Evolutionary conservation across 2,329 filamentous ascomycete species (phyloP).

Genomic region (Epichloe aotearoae): DNA sequence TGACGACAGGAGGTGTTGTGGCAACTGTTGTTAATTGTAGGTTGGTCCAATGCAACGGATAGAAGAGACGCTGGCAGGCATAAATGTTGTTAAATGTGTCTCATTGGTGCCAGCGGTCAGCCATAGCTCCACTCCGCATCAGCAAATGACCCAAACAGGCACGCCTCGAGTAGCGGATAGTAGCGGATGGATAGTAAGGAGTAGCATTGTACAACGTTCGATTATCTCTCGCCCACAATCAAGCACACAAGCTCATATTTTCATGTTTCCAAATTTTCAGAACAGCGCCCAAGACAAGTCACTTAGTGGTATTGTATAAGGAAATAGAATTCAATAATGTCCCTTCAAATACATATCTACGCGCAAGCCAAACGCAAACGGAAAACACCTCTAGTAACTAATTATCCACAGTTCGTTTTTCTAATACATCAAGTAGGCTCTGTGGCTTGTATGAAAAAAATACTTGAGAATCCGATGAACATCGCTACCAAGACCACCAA

Average conservation of each 20-base stretch:
- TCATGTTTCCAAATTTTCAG: too few species aligned
- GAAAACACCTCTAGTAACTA: background rate
- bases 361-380: background rate
- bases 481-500: background rate
- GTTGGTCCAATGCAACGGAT: background rate
- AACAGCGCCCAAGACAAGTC: too few species aligned
- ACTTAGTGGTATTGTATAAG: too few species aligned
- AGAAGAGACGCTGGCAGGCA: background rate
- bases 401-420: background rate
- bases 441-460: background rate
- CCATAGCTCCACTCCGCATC: too few species aligned
- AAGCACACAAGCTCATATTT: too few species aligned
- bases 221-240: too few species aligned
- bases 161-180: too few species aligned
- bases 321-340: background rate
- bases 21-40: background rate
- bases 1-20: background rate
- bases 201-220: too few species aligned
- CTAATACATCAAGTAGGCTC: background rate
- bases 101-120: too few species aligned
- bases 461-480: background rate
- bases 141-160: too few species aligned
- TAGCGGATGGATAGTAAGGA: too few species aligned
- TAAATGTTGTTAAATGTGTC: background rate
- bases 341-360: background rate